Conservation (phyloP, 2,329 filamentous ascomycete genomes). For the Teratosphaeria epicoccoides region DNA sequence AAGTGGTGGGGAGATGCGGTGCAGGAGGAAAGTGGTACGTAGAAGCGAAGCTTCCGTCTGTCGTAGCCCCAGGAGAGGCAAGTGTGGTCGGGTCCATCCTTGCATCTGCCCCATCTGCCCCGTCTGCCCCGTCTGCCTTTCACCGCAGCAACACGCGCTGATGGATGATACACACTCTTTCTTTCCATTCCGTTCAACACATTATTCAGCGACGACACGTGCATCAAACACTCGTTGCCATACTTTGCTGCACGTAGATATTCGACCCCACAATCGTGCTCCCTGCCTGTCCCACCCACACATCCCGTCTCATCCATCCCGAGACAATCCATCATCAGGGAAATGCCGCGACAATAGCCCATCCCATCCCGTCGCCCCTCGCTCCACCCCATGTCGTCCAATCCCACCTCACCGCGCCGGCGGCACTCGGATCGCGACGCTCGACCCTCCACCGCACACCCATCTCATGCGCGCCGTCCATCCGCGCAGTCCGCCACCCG, state of each 20-base stretch:
- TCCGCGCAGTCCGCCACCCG: neutral
- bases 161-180: too few relatives aligned
- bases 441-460: neutral
- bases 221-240: too few relatives aligned
- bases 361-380: constrained; percentile 52
- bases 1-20: too few relatives aligned
- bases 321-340: neutral
- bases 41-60: too few relatives aligned
- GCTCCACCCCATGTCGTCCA: constrained; percentile 40
- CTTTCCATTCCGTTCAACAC: too few relatives aligned
- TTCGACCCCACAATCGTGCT: neutral
- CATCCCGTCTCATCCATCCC: neutral
- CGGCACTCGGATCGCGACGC: constrained; percentile 2
- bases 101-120: neutral
- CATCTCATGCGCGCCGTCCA: neutral
- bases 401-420: constrained; percentile 45
- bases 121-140: too few relatives aligned
- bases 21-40: too few relatives aligned
- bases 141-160: neutral
- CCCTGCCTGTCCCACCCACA: neutral
- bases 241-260: too few relatives aligned
- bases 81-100: too few relatives aligned
- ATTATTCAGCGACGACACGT: too few relatives aligned
- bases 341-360: neutral
- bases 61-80: too few relatives aligned